Conservation (phyloP, 1,284 basidiomycete genomes). For the Puccinia coronata region DNA sequence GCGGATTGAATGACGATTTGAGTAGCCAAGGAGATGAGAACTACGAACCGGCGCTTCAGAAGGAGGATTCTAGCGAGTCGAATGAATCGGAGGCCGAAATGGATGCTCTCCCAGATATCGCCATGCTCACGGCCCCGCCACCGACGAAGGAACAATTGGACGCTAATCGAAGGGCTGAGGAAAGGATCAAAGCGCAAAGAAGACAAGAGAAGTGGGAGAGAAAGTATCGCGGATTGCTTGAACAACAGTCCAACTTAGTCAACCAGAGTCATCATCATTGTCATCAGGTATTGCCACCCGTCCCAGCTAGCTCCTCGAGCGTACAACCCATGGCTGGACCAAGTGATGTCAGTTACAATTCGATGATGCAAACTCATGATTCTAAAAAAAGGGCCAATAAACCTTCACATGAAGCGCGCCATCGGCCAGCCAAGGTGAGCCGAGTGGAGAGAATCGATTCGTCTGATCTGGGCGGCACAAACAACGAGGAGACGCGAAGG, state of each 20-base stretch:
- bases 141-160: not conserved
- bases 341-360: not conserved
- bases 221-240: not conserved
- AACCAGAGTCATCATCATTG: not conserved
- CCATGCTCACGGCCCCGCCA: conserved; percentile 2
- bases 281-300: not conserved
- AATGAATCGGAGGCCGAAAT: conserved; percentile 19
- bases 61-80: not conserved
- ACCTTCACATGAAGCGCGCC: not conserved
- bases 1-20: not conserved
- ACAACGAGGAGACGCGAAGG: conserved; percentile 14
- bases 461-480: not conserved
- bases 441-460: not conserved
- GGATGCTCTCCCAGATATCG: conserved; percentile 8
- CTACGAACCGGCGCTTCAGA: not conserved
- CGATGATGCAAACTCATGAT: not conserved
- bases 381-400: not conserved
- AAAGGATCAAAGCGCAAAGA: conserved; percentile 18
- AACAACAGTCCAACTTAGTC: not conserved
- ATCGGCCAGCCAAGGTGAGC: not conserved
- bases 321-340: not conserved
- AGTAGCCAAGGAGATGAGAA: conserved; percentile 35
- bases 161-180: not conserved
- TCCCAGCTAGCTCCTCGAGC: not conserved
- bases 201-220: conserved; percentile 11